These are phyloP conservation scores for Psilocybe subaeruginosa DNA, from an alignment of 768 basidiomycete genomes.

Conservation along the genomic window DNA sequence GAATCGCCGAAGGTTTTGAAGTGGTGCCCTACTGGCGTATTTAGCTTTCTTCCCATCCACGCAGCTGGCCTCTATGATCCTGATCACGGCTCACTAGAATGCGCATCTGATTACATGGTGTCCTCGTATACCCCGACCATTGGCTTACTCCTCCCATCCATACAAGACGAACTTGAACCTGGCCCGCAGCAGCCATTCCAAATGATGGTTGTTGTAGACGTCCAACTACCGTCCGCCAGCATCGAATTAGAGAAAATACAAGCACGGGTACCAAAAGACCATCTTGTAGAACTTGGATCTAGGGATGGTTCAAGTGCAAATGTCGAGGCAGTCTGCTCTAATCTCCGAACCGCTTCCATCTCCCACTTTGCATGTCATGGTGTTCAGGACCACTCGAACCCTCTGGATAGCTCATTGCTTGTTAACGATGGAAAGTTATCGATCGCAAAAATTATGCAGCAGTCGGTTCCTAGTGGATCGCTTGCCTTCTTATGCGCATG, in stretches of 20 bases:
- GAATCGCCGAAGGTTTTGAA: not conserved
- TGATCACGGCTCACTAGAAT: slow-evolving; percentile 7
- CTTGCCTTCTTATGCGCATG: slow-evolving; percentile 34
- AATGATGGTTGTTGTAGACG: slow-evolving; percentile 18
- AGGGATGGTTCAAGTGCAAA: slow-evolving; percentile 6
- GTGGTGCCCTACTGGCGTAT: slow-evolving; percentile 31
- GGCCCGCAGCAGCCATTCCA: slow-evolving; percentile 18
- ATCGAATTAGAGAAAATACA: slow-evolving; percentile 12
- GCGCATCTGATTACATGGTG: slow-evolving; percentile 20
- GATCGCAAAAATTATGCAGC: slow-evolving; percentile 25
- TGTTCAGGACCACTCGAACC: slow-evolving; percentile 23
- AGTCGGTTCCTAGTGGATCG: slow-evolving; percentile 11
- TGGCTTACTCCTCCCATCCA: slow-evolving; percentile 3
- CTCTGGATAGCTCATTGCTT: slow-evolving; percentile 27
- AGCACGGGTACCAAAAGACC: not conserved
- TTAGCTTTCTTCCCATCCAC: slow-evolving; percentile 41
- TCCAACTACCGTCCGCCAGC: slow-evolving; percentile 1
- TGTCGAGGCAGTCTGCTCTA: not conserved
- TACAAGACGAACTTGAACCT: not conserved
- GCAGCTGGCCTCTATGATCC: slow-evolving; percentile 36
- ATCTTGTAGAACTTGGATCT: not conserved
- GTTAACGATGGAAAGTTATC: slow-evolving; percentile 18
- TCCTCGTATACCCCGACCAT: slow-evolving; percentile 26
- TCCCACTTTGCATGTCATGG: slow-evolving; percentile 35
- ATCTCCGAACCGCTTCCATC: slow-evolving; percentile 7